These are phyloP conservation scores for Lachnellula occidentalis DNA, from an alignment of 2,329 filamentous ascomycete species.

Conservation along the genomic window DNA sequence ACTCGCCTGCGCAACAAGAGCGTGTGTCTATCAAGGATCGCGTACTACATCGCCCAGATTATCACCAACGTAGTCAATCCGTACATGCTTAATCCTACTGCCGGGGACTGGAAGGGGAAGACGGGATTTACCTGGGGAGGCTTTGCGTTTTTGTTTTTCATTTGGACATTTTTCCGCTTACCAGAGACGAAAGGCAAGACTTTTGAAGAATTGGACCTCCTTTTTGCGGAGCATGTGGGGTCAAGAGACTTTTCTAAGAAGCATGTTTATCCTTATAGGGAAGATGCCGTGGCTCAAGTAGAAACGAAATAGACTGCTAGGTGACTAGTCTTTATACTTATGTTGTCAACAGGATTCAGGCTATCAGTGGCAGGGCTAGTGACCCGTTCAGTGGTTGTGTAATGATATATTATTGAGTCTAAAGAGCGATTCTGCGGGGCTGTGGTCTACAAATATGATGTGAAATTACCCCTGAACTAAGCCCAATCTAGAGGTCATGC, in stretches of 20 bases:
- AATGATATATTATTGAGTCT: no score
- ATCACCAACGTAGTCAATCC: conserved; percentile 29
- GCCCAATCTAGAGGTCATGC: no score
- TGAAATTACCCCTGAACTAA: no score
- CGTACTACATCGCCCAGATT: conserved; percentile 30
- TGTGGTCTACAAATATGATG: no score
- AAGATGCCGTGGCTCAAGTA: no score
- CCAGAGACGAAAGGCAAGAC: conserved; percentile 37
- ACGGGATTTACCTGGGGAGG: conserved; percentile 37
- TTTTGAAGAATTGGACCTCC: conserved; percentile 17
- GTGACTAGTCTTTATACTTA: no score
- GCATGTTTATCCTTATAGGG: no score
- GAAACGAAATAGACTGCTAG: no score
- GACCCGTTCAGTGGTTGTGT: no score
- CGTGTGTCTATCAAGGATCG: conserved; percentile 34
- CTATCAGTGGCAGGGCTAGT: no score
- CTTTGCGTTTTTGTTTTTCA: conserved; percentile 32
- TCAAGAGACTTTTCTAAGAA: conserved; percentile 19
- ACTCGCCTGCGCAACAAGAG: conserved; percentile 35
- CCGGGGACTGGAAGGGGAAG: conserved; percentile 34
- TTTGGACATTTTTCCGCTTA: conserved; percentile 49
- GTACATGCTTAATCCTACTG: conserved; percentile 29
- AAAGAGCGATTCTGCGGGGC: no score
- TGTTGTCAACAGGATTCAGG: no score
- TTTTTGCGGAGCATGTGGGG: conserved; percentile 13